Evolutionary conservation across 129 eudicot genomes (phyloP).

Genomic region (Escallonia herrerae): DNA sequence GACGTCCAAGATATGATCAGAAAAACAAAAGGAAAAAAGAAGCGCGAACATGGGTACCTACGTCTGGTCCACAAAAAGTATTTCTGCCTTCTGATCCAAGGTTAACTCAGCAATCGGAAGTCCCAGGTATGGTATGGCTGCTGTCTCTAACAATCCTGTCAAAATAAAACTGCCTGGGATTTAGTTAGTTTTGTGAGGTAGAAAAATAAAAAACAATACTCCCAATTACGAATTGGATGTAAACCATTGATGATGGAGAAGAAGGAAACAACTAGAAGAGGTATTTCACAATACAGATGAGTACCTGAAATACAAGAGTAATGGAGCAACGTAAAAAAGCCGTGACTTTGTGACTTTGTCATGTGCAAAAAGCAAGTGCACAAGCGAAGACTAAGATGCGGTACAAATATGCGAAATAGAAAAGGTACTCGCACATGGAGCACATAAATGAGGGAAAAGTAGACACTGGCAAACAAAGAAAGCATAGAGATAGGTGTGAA

Average conservation of each 20-base stretch:
- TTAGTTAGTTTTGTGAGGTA: constrained; percentile 23
- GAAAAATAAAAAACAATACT: too few species aligned
- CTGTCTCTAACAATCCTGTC: constrained; percentile 88
- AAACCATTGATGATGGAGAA: not conserved
- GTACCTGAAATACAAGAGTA: not conserved
- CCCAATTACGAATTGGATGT: not conserved
- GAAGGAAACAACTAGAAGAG: not conserved
- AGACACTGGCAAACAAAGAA: constrained; percentile 5
- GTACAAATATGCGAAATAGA: not conserved
- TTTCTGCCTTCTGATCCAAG: constrained; percentile 84
- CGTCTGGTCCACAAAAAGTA: constrained; percentile 77
- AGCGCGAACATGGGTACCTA: constrained; percentile 24
- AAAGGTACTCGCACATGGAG: constrained; percentile 5
- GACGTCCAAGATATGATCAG: not conserved
- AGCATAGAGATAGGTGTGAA: constrained; percentile 2
- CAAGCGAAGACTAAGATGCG: too few species aligned
- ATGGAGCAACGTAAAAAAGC: not conserved
- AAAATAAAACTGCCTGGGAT: constrained; percentile 96
- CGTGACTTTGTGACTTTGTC: too few species aligned
- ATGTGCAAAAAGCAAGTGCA: too few species aligned
- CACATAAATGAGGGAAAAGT: not conserved
- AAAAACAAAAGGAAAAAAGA: not conserved
- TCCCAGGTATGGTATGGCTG: constrained; percentile 65
- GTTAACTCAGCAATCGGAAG: constrained; percentile 54
- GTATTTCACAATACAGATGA: not conserved